Percentiles rank a stretch among this genome's conserved stretches.
These are phyloP conservation scores for Multifurca ochricompacta DNA, from an alignment of 768 basidiomycete genomes.

Conservation along the genomic window DNA sequence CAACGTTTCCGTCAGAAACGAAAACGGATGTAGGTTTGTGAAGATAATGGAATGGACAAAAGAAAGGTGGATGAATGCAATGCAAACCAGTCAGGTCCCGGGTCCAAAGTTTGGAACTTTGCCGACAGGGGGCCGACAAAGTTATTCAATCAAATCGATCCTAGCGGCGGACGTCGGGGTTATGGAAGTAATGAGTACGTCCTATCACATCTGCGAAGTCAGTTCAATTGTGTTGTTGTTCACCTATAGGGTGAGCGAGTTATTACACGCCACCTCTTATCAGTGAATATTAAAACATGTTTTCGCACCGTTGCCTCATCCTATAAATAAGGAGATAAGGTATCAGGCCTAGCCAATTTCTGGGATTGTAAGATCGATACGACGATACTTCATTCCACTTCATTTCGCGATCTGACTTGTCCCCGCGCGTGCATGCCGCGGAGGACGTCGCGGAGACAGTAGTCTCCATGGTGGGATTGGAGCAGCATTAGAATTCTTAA, in stretches of 20 bases:
- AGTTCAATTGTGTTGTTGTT: no score
- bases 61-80: not conserved
- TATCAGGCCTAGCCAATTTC: not conserved
- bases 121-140: no score
- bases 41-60: no score
- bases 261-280: no score
- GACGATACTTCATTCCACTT: not conserved
- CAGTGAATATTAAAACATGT: no score
- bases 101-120: not conserved
- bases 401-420: no score
- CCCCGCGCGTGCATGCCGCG: conserved; percentile 3
- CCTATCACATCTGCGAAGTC: not conserved
- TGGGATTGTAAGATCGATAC: not conserved
- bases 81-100: not conserved
- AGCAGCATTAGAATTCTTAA: not conserved
- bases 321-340: no score
- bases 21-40: not conserved
- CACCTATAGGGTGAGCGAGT: no score
- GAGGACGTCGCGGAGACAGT: conserved; percentile 3
- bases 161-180: not conserved
- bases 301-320: no score
- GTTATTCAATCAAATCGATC: not conserved
- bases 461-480: not conserved
- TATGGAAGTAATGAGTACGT: not conserved
- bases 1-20: not conserved